Percentiles rank a stretch among this genome's conserved stretches.
Evolutionary conservation across 148 eudicot genomes (phyloP).

Genomic region (Vaccinium corymbosum): DNA sequence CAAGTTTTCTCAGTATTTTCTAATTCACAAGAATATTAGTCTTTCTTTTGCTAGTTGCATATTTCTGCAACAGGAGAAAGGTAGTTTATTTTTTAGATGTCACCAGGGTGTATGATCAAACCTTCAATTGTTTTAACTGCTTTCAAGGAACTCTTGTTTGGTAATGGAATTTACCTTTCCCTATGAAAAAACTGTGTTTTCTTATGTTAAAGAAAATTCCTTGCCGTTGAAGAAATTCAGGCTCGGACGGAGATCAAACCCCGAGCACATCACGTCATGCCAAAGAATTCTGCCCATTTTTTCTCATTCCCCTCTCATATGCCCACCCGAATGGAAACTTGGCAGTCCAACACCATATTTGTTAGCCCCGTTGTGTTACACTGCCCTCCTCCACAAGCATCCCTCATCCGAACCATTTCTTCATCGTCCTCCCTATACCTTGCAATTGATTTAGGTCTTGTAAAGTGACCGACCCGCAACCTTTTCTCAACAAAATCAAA

Average conservation of each 20-base stretch:
- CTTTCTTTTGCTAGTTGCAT: too few species aligned
- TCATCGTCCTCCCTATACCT: not conserved
- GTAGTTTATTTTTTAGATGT: not conserved
- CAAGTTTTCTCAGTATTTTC: not conserved
- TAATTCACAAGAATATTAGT: too few species aligned
- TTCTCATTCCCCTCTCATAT: not conserved
- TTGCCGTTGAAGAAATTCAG: not conserved
- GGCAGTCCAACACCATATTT: not conserved
- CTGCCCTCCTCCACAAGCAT: not conserved
- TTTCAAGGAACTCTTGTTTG: not conserved
- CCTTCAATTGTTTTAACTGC: not conserved
- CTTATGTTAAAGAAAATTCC: not conserved
- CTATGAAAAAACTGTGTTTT: not conserved
- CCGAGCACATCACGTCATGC: slow-evolving; percentile 3
- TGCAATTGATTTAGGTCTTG: not conserved
- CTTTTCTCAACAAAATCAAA: not conserved
- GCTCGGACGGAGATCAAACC: not conserved
- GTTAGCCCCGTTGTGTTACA: not conserved
- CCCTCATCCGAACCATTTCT: not conserved
- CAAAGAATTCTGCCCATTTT: not conserved
- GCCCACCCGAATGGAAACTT: not conserved
- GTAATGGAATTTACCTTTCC: not conserved
- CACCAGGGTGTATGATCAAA: not conserved
- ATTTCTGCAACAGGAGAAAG: too few species aligned
- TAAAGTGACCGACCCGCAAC: not conserved